These are phyloP conservation scores for Dactylellina drechsleri DNA, from an alignment of 2,329 filamentous ascomycete genomes.

Conservation along the genomic window DNA sequence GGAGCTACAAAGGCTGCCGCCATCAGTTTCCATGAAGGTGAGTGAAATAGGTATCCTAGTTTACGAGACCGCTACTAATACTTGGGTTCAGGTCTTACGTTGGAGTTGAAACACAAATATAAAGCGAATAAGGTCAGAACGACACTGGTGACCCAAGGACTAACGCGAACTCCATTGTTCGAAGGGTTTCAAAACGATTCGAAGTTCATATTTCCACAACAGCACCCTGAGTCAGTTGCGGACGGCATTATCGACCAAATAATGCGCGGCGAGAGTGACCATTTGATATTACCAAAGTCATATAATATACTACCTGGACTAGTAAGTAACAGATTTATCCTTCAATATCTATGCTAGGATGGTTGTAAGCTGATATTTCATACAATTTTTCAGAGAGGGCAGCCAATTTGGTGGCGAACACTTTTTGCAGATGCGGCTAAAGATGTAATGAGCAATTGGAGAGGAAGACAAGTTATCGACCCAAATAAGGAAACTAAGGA, in stretches of 20 bases:
- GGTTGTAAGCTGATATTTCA: background rate
- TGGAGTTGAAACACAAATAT: conserved; percentile 71
- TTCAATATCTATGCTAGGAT: background rate
- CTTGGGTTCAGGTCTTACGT: conserved; percentile 62
- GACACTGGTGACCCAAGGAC: conserved; percentile 73
- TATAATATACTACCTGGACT: conserved; percentile 63
- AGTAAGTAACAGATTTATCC: conserved; percentile 52
- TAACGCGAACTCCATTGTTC: conserved; percentile 72
- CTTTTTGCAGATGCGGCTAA: conserved; percentile 29
- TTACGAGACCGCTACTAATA: conserved; percentile 22
- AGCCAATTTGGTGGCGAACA: conserved; percentile 58
- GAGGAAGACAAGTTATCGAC: conserved; percentile 56
- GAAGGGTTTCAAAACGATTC: conserved; percentile 67
- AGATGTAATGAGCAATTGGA: conserved; percentile 55
- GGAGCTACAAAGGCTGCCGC: conserved; percentile 73
- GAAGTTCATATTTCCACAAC: conserved; percentile 67
- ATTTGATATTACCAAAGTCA: conserved; percentile 68
- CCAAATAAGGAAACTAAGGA: conserved; percentile 25
- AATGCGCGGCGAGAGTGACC: conserved; percentile 68
- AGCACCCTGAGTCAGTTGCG: conserved; percentile 72
- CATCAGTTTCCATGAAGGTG: conserved; percentile 73
- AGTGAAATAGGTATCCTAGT: background rate
- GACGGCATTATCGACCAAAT: conserved; percentile 72
- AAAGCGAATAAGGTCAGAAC: conserved; percentile 73
- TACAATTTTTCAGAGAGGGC: conserved; percentile 41